phyloP scores from a whole-genome alignment of 2,329 filamentous ascomycete species.

The Hymenoscyphus linearis region DNA sequence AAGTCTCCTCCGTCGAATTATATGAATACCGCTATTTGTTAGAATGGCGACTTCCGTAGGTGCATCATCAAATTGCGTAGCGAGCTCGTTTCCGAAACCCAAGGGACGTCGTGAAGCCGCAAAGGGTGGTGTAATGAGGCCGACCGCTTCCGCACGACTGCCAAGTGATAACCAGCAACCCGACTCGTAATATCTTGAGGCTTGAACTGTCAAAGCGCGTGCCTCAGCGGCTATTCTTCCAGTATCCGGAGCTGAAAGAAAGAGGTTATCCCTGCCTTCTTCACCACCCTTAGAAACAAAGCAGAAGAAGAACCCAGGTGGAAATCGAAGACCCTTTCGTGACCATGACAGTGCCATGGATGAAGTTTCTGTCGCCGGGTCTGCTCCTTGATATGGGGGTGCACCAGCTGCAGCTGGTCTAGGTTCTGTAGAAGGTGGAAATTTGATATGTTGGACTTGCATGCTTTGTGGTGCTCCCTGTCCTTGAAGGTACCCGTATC shows the following conservation, averaged over 20 bases:
- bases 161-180: constrained; percentile 74
- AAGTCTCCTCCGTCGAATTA: constrained; percentile 75
- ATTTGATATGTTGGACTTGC: constrained; percentile 96
- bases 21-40: constrained; percentile 84
- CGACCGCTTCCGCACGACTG: constrained; percentile 71
- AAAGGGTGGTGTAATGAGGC: constrained; percentile 68
- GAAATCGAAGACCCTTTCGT: constrained; percentile 55
- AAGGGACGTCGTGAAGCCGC: constrained; percentile 60
- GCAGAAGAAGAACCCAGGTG: constrained; percentile 88
- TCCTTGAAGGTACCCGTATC: constrained; percentile 56
- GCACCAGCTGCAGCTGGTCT: constrained; percentile 25
- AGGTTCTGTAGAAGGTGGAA: constrained; percentile 58
- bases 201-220: constrained; percentile 33
- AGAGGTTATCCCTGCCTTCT: constrained; percentile 62
- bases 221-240: constrained; percentile 66
- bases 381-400: constrained; percentile 21
- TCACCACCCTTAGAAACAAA: constrained; percentile 63
- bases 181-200: constrained; percentile 62
- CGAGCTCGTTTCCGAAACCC: constrained; percentile 91
- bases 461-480: constrained; percentile 76
- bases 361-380: constrained; percentile 32
- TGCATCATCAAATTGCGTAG: constrained; percentile 86
- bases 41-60: constrained; percentile 83
- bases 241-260: constrained; percentile 82
- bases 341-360: constrained; percentile 46